Evolutionary conservation across 345 rosid species (phyloP).

Genomic region (Syzygium jambos): DNA sequence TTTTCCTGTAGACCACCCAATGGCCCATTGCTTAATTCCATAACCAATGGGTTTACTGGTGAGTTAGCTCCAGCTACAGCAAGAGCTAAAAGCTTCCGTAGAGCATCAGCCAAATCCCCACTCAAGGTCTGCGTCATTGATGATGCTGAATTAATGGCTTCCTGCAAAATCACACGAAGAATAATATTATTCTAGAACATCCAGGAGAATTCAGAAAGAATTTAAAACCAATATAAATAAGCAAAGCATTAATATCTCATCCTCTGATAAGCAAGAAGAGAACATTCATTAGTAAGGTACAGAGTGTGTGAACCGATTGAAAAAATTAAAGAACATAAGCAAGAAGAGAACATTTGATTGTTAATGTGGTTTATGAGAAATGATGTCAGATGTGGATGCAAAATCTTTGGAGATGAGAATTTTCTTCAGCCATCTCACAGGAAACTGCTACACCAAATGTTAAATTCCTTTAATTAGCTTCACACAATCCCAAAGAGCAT

Average conservation of each 20-base stretch:
- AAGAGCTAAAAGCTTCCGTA: constrained; percentile 57
- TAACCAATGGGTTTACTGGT: constrained; percentile 35
- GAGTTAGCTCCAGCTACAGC: constrained; percentile 66
- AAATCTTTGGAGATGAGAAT: neutral
- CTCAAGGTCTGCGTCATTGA: constrained; percentile 54
- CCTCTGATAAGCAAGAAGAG: neutral
- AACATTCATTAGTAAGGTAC: neutral
- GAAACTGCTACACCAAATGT: neutral
- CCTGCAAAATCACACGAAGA: constrained; percentile 36
- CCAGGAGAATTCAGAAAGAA: neutral
- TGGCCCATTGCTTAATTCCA: constrained; percentile 62
- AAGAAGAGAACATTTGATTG: neutral
- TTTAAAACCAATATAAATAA: neutral
- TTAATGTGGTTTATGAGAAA: neutral
- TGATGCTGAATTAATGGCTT: constrained; percentile 61
- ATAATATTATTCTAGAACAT: neutral
- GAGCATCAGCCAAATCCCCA: constrained; percentile 77
- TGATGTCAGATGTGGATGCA: neutral
- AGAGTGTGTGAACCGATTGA: neutral
- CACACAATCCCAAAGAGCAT: neutral
- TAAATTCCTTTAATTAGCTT: neutral
- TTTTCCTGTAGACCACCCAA: constrained; percentile 50
- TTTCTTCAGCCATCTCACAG: neutral
- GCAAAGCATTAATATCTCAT: neutral
- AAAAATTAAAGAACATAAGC: neutral